A percentile compares a stretch with the other conserved stretches of the same genome.
phyloP scores from a whole-genome alignment of 2,329 filamentous ascomycete species.

The Biscogniauxia marginata region DNA sequence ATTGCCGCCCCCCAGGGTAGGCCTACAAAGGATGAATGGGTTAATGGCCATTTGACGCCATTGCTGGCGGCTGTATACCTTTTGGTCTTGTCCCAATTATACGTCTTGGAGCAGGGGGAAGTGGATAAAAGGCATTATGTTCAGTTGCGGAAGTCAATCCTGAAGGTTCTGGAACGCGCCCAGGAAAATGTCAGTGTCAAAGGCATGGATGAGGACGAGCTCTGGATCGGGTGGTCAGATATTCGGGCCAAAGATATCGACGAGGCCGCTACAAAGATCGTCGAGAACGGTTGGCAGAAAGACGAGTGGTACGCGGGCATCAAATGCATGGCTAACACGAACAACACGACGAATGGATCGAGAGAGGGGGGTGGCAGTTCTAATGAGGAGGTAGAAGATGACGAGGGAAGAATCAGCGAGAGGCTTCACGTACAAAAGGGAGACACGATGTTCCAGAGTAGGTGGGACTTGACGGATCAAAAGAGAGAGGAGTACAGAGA shows the following conservation, averaged over 20 bases:
- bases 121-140: conserved; percentile 46
- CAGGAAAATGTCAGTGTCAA: conserved; percentile 40
- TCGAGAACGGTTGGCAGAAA: conserved; percentile 55
- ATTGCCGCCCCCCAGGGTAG: conserved; percentile 45
- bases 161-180: conserved; percentile 40
- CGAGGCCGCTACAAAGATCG: conserved; percentile 58
- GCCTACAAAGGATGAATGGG: conserved; percentile 48
- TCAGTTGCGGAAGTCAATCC: conserved; percentile 45
- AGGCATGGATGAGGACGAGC: conserved; percentile 44
- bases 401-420: conserved; percentile 34
- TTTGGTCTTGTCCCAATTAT: conserved; percentile 54
- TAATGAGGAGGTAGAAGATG: conserved; percentile 33
- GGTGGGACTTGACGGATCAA: conserved; percentile 65
- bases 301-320: conserved; percentile 64
- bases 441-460: conserved; percentile 74
- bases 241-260: conserved; percentile 57
- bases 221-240: conserved; percentile 54
- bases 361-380: conserved; percentile 29
- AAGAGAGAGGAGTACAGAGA: conserved; percentile 58
- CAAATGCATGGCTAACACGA: conserved; percentile 49
- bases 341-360: conserved; percentile 29
- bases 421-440: conserved; percentile 47
- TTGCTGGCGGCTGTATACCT: conserved; percentile 61
- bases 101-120: conserved; percentile 38
- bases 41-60: conserved; percentile 47